A percentile compares a stretch with the other conserved stretches of the same genome.
Conservation (phyloP, 352 stramenopile genomes). For the Phytophthora palmivora region DNA sequence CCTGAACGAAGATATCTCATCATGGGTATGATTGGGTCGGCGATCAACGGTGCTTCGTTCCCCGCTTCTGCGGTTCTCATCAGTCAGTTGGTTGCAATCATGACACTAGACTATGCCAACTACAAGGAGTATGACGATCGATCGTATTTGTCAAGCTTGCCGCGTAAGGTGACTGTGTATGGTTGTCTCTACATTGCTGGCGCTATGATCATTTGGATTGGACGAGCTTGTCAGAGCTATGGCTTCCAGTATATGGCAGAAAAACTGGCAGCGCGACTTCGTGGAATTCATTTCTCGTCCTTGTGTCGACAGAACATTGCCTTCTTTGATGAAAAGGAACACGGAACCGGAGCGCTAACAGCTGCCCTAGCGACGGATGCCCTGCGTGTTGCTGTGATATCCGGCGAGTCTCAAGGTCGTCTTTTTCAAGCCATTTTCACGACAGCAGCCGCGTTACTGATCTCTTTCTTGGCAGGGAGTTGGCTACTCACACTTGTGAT, state of each 20-base stretch:
- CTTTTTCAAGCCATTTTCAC: constrained; percentile 59
- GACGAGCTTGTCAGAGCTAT: constrained; percentile 42
- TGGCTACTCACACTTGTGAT: constrained; percentile 71
- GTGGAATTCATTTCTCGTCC: constrained; percentile 55
- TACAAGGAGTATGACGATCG: constrained; percentile 21
- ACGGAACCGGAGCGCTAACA: constrained; percentile 72
- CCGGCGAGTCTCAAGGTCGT: constrained; percentile 49
- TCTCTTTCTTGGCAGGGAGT: constrained; percentile 55
- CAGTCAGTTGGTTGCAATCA: constrained; percentile 31
- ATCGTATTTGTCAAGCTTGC: constrained; percentile 36
- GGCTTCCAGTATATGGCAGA: constrained; percentile 59
- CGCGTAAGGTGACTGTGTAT: constrained; percentile 38
- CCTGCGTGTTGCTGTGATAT: constrained; percentile 50
- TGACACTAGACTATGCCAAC: constrained; percentile 44
- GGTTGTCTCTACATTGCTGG: constrained; percentile 49
- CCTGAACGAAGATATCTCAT: constrained; percentile 32
- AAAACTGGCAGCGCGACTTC: constrained; percentile 55
- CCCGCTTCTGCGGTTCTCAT: constrained; percentile 33
- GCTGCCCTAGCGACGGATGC: constrained; percentile 65
- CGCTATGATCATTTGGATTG: constrained; percentile 34
- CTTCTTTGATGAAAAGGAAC: constrained; percentile 71
- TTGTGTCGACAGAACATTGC: constrained; percentile 56
- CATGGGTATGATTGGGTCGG: constrained; percentile 24
- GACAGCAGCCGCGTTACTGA: constrained; percentile 47
- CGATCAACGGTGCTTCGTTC: constrained; percentile 29